Evolutionary conservation across 108 stramenopile genomes (phyloP).

Genomic region (Fistulifera pelliculosa): DNA sequence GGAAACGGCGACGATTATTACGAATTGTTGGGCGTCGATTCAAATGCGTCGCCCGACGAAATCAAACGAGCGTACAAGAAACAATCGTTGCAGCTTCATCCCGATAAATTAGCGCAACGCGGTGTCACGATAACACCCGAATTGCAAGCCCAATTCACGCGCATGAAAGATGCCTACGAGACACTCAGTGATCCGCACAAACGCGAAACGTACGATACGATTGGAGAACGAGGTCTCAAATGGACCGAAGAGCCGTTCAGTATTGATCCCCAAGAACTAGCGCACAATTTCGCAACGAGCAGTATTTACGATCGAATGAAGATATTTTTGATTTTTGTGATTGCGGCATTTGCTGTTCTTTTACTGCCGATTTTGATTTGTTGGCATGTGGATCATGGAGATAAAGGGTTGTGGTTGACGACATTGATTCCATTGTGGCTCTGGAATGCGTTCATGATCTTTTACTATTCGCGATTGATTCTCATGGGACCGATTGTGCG

Average conservation of each 20-base stretch:
- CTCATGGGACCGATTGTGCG: conserved; percentile 71
- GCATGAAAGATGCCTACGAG: conserved; percentile 91
- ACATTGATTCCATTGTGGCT: conserved; percentile 77
- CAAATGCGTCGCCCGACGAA: conserved; percentile 66
- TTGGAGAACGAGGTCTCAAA: conserved; percentile 83
- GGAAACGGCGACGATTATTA: conserved; percentile 64
- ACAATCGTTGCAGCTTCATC: conserved; percentile 86
- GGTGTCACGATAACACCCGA: conserved; percentile 66
- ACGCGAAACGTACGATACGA: conserved; percentile 84
- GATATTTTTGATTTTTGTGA: conserved; percentile 82
- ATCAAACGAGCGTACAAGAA: conserved; percentile 93
- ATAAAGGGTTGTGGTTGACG: conserved; percentile 48
- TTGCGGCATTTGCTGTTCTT: conserved; percentile 50
- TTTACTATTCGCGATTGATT: conserved; percentile 68
- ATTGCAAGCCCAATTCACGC: conserved; percentile 78
- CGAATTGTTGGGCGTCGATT: conserved; percentile 49
- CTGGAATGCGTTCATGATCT: conserved; percentile 62
- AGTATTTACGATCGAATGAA: conserved; percentile 63
- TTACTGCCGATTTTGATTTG: conserved; percentile 65
- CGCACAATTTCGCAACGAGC: conserved; percentile 76
- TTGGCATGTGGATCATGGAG: conserved; percentile 72
- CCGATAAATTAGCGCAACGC: conserved; percentile 92
- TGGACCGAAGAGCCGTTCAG: conserved; percentile 82
- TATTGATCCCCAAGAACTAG: conserved; percentile 82
- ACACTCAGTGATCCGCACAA: conserved; percentile 71